phyloP scores from a whole-genome alignment of 495 filamentous ascomycete species.

The Penicillium macrosclerotiorum region DNA sequence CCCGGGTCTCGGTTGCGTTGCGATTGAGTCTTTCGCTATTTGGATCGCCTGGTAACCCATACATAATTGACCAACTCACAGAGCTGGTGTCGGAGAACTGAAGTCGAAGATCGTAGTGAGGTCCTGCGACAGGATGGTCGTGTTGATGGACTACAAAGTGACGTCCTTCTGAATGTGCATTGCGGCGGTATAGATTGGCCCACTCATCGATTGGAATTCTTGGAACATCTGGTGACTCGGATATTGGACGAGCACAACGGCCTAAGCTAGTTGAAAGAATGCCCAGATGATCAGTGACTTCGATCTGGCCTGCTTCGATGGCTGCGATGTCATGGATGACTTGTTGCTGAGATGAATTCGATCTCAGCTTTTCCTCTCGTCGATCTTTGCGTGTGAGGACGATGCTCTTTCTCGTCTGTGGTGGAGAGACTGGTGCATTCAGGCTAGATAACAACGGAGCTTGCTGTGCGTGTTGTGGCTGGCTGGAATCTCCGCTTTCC shows the following conservation, averaged over 20 bases:
- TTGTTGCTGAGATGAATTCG: background rate
- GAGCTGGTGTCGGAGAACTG: slow-evolving; percentile 65
- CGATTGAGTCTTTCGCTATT: slow-evolving; percentile 56
- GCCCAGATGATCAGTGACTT: slow-evolving; percentile 51
- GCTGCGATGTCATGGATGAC: slow-evolving; percentile 35
- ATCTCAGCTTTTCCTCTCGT: background rate
- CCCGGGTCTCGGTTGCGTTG: slow-evolving; percentile 65
- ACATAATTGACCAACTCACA: slow-evolving; percentile 64
- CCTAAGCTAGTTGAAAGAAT: slow-evolving; percentile 48
- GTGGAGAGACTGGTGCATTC: slow-evolving; percentile 16
- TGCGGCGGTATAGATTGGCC: slow-evolving; percentile 50
- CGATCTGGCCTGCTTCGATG: slow-evolving; percentile 56
- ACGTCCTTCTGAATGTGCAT: slow-evolving; percentile 45
- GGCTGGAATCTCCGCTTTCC: slow-evolving; percentile 2
- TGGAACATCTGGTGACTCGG: slow-evolving; percentile 23
- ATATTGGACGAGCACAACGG: slow-evolving; percentile 12
- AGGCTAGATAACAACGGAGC: slow-evolving; percentile 7
- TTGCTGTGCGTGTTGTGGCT: background rate
- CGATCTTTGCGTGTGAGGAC: background rate
- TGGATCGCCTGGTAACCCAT: slow-evolving; percentile 62
- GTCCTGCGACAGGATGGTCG: slow-evolving; percentile 64
- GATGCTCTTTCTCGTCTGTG: background rate
- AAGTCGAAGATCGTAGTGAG: slow-evolving; percentile 63
- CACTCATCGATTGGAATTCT: slow-evolving; percentile 47
- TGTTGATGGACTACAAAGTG: slow-evolving; percentile 71